These are phyloP conservation scores for Solanum sparsipilum DNA, from an alignment of 257 asterid species.

Conservation along the genomic window DNA sequence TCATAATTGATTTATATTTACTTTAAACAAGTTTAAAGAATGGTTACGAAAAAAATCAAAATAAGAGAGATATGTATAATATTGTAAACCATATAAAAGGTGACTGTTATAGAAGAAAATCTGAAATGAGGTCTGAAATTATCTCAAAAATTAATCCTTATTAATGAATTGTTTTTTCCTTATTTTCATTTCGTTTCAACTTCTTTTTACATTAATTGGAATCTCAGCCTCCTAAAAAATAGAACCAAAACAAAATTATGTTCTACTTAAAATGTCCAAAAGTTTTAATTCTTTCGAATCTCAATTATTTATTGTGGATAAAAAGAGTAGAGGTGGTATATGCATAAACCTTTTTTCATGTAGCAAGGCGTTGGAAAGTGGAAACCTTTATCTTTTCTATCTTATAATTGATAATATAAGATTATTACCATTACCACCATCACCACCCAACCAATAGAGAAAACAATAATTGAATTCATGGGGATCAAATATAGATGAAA, in stretches of 20 bases:
- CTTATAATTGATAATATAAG: background rate
- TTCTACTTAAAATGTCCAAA: background rate
- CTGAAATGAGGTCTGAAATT: no score
- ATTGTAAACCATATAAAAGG: no score
- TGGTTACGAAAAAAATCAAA: no score
- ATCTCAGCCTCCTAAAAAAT: background rate
- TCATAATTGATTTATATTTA: no score
- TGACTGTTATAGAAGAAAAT: no score
- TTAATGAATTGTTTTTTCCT: background rate
- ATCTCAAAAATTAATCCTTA: background rate
- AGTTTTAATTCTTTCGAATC: background rate
- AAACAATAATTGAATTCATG: background rate
- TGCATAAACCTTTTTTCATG: background rate
- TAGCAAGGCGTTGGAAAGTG: background rate
- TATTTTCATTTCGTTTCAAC: background rate
- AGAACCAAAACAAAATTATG: background rate
- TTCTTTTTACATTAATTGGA: background rate
- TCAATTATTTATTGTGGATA: background rate
- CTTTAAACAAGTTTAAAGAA: no score
- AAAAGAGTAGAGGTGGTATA: background rate
- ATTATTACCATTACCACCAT: background rate
- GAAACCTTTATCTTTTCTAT: background rate
- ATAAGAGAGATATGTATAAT: no score
- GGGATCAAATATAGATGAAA: background rate
- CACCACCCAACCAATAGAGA: background rate